Base-by-base conservation (phyloP, 768 basidiomycete species). In the Leccinellum luteum region DNA sequence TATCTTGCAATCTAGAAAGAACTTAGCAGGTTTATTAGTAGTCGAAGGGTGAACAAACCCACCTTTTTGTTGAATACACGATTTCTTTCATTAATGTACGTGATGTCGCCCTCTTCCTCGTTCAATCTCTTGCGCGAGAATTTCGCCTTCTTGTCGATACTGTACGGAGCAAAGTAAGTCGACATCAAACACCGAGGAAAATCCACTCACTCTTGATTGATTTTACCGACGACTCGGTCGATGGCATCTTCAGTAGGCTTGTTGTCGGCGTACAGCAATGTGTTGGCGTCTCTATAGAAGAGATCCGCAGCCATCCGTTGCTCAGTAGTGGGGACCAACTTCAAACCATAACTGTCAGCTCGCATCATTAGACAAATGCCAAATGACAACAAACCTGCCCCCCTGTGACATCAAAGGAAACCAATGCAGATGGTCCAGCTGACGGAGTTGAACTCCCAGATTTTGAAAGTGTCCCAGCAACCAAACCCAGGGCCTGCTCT, bases 41-140 rank as follows among this genome's bases (percentile, higher is more conserved):
- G 27, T 23, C 8, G 3, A 48, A 34, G 52, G 48, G 12, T 52
- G 41, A 35, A 44, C 31, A 47, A 30, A 31, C 73, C 17, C 27
- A 87, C 91, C 88, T 96, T 97, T 77, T 94, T 94, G 84, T 98
- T 97, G 82, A 97, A 98, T 48, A 97, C 94, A 61, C 93, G 85
- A 74, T 98, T 95, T 74, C 90, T 88, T 74, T 98, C 93, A 79
- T 99, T 99, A 83, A 99, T 99, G 71, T 98, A 99, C 6, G 94
- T 98, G 73, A 99, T 91, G 64, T 98, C 95, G 54, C 92, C 94
- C 59, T 95, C 89, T 52, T 92, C 91, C 66, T 98, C 94, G 77
- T 96, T 94, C 71, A 78, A 83, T 64, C 81, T 84, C 75, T 96
- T 96, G 62, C 94, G 82, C 41, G 91, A 94, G 76, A 93, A 92